A percentile compares a stretch with the other conserved stretches of the same genome.
These are phyloP conservation scores for Aspergillus sclerotioniger DNA, from an alignment of 495 filamentous ascomycete species.

Conservation along the genomic window DNA sequence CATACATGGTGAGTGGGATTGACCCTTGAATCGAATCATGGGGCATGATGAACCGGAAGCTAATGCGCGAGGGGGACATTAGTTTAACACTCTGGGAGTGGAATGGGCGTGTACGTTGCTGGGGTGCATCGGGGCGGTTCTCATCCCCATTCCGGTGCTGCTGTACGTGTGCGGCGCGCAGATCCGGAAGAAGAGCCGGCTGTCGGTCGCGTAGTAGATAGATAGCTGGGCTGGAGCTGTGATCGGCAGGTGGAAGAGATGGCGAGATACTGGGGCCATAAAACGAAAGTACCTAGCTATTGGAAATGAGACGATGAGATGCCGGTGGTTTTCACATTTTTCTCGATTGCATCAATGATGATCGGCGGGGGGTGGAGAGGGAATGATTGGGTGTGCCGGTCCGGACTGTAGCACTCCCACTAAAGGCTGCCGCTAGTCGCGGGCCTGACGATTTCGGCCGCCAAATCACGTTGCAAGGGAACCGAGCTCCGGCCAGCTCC, in stretches of 20 bases:
- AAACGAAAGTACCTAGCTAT: neutral
- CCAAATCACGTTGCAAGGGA: too few relatives aligned
- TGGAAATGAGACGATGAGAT: too few relatives aligned
- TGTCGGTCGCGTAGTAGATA: neutral
- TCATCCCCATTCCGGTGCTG: slow-evolving; percentile 33
- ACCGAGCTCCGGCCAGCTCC: too few relatives aligned
- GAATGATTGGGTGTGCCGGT: neutral
- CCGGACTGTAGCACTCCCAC: neutral
- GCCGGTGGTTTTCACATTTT: too few relatives aligned
- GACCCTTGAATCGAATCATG: neutral
- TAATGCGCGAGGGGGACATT: neutral
- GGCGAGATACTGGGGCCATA: neutral
- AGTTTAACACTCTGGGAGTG: slow-evolving; percentile 59
- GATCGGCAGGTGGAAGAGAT: neutral
- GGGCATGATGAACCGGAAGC: neutral
- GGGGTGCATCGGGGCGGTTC: slow-evolving; percentile 47
- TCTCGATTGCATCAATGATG: neutral
- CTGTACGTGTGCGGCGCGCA: slow-evolving; percentile 31
- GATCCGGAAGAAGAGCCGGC: slow-evolving; percentile 13
- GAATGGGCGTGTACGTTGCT: slow-evolving; percentile 58
- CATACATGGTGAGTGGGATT: slow-evolving; percentile 16
- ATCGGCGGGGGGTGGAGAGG: neutral
- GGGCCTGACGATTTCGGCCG: too few relatives aligned
- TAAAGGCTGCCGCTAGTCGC: neutral
- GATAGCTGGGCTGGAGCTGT: neutral